A percentile compares a stretch with the other conserved stretches of the same genome.
phyloP scores from a whole-genome alignment of 179 eudicot genomes.

The Carnegiea gigantea region DNA sequence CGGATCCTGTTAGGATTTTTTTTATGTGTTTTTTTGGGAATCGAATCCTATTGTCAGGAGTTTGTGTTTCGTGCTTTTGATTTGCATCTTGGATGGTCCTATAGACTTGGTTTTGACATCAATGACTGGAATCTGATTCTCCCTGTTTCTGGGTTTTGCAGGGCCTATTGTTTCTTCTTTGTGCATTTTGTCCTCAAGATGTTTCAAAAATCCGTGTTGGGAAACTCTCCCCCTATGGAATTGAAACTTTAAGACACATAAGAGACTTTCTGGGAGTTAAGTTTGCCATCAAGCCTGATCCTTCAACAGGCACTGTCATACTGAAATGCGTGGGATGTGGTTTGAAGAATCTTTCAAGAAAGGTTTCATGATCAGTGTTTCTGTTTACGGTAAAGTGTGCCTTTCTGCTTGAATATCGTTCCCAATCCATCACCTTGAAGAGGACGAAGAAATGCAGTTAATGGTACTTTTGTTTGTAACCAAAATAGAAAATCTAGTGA shows the following conservation, averaged over 20 bases:
- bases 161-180: constrained; percentile 86
- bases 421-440: no score
- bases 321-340: constrained; percentile 88
- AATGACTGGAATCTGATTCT: not conserved
- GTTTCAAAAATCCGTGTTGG: constrained; percentile 91
- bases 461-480: not conserved
- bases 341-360: constrained; percentile 75
- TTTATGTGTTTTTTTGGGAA: no score
- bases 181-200: constrained; percentile 86
- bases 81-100: not conserved
- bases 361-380: constrained; percentile 45
- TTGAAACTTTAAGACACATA: constrained; percentile 66
- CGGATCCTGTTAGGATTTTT: no score
- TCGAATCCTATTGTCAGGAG: no score
- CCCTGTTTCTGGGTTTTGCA: constrained; percentile 28
- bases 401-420: not conserved
- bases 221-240: constrained; percentile 69
- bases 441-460: not conserved
- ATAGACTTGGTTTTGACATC: not conserved
- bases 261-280: constrained; percentile 69
- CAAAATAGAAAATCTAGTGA: not conserved
- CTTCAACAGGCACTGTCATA: constrained; percentile 67
- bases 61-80: not conserved
- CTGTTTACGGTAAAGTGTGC: not conserved
- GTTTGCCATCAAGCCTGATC: constrained; percentile 82